These are phyloP conservation scores for Guillardia theta DNA, from an alignment of 78 protist species.

Conservation along the genomic window DNA sequence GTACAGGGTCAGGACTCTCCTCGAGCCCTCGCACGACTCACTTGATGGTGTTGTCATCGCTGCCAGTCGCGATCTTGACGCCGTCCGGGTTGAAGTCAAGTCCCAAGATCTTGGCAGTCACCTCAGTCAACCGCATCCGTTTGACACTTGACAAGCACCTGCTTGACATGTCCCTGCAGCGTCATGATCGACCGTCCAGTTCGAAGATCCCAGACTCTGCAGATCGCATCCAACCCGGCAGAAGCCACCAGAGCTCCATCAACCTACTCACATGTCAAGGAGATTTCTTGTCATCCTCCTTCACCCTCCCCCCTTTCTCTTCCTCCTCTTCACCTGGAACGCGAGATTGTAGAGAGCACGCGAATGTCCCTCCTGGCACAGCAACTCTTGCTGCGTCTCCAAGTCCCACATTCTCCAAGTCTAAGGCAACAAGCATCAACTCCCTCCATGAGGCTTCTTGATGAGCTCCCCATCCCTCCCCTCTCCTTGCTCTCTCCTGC, in stretches of 20 bases:
- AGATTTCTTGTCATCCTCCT: constrained; percentile 2
- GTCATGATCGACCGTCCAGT: constrained; percentile 65
- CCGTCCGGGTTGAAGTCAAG: constrained; percentile 74
- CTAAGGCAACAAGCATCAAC: too few relatives aligned
- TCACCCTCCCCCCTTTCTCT: background rate
- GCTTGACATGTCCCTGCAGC: constrained; percentile 71
- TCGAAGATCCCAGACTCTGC: constrained; percentile 78
- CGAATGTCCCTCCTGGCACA: background rate
- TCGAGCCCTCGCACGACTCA: background rate
- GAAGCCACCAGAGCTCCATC: background rate
- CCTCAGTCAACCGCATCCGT: too few relatives aligned
- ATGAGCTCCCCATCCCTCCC: too few relatives aligned
- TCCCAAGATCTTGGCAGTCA: too few relatives aligned
- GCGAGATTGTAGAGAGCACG: background rate
- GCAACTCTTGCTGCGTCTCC: background rate
- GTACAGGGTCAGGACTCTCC: background rate
- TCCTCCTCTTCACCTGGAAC: background rate
- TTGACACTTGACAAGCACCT: too few relatives aligned
- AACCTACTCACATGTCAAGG: too few relatives aligned
- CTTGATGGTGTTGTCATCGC: constrained; percentile 67
- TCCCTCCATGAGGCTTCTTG: too few relatives aligned
- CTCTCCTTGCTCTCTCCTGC: too few relatives aligned
- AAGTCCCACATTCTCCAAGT: background rate
- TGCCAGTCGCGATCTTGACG: constrained; percentile 65
- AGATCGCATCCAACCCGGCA: constrained; percentile 61